Conservation (phyloP, 306 rosid species). For the Vicia villosa region DNA sequence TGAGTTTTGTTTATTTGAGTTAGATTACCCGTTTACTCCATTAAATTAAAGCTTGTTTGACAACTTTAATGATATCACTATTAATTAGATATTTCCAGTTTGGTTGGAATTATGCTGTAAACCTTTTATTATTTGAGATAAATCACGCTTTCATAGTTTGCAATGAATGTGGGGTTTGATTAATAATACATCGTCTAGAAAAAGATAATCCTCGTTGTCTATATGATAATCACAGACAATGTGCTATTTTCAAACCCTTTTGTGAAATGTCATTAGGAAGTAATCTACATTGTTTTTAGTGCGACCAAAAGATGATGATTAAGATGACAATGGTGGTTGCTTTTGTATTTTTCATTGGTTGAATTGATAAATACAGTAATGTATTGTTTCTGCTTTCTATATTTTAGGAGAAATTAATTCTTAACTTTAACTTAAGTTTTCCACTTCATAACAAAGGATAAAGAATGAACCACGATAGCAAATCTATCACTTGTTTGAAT, state of each 20-base stretch:
- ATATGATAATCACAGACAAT: slow-evolving; percentile 17
- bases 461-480: too few species aligned
- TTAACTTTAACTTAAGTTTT: neutral
- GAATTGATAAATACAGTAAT: neutral
- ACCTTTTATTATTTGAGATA: neutral
- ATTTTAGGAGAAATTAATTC: neutral
- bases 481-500: too few species aligned
- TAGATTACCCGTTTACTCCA: too few species aligned
- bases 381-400: neutral
- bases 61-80: neutral
- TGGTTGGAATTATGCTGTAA: neutral
- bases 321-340: slow-evolving; percentile 24
- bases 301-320: slow-evolving; percentile 12
- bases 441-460: neutral
- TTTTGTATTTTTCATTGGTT: slow-evolving; percentile 15
- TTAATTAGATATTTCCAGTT: slow-evolving; percentile 9
- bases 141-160: slow-evolving; percentile 18
- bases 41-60: too few species aligned
- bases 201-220: neutral
- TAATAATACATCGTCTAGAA: neutral
- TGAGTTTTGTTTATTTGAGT: too few species aligned
- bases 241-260: slow-evolving; percentile 37
- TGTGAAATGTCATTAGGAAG: slow-evolving; percentile 37
- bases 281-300: slow-evolving; percentile 23
- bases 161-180: slow-evolving; percentile 1